These are phyloP conservation scores for Rhizomucor pusillus DNA, from an alignment of 371 early-diverging fungal genomes.

Conservation along the genomic window DNA sequence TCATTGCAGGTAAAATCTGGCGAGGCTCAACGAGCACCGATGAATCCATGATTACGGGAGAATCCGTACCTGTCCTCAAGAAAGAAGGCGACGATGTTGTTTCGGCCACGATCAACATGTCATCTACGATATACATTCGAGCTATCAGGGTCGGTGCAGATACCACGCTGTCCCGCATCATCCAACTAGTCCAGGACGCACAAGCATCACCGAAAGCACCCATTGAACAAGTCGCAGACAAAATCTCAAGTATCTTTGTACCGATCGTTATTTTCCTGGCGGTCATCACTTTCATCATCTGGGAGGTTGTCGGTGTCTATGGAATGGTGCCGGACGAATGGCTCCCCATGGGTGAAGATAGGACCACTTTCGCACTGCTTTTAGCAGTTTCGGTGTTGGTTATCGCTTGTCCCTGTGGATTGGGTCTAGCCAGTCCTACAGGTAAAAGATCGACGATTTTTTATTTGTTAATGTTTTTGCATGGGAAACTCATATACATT, in stretches of 20 bases:
- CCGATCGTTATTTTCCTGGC: conserved; percentile 59
- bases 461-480: background rate
- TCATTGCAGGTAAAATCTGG: conserved; percentile 41
- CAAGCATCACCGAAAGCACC: conserved; percentile 68
- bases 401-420: conserved; percentile 74
- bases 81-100: conserved; percentile 50
- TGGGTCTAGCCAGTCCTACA: conserved; percentile 81
- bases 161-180: conserved; percentile 64
- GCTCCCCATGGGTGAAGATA: conserved; percentile 42
- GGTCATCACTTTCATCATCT: conserved; percentile 53
- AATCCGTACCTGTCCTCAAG: conserved; percentile 72
- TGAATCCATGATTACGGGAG: conserved; percentile 85
- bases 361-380: conserved; percentile 39
- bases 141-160: conserved; percentile 59
- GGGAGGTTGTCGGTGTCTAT: conserved; percentile 44
- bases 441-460: conserved; percentile 19
- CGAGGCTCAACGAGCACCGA: conserved; percentile 62
- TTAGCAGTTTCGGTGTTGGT: conserved; percentile 64
- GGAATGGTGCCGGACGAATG: conserved; percentile 42
- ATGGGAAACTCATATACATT: background rate
- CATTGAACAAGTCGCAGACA: conserved; percentile 63
- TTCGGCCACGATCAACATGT: conserved; percentile 60
- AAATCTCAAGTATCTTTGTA: conserved; percentile 59
- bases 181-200: conserved; percentile 66
- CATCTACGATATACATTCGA: conserved; percentile 55